phyloP scores from a whole-genome alignment of 352 stramenopile genomes.

The Peronospora destructor region DNA sequence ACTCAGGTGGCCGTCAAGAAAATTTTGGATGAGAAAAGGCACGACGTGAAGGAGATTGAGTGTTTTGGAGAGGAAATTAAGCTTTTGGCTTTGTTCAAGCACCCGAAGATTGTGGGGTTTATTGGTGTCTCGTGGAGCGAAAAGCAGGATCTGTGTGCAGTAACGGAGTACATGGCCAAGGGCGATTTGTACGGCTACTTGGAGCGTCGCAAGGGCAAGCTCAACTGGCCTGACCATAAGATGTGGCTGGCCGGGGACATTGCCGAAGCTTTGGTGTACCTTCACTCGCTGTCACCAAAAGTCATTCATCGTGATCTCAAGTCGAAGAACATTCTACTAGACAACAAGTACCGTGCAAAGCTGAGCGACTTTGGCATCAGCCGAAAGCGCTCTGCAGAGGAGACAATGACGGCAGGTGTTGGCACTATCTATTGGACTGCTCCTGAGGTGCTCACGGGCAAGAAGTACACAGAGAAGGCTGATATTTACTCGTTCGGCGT shows the following conservation, averaged over 20 bases:
- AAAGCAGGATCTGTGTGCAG: conserved; percentile 39
- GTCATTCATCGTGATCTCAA: conserved; percentile 84
- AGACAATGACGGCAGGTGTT: conserved; percentile 76
- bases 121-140: conserved; percentile 45
- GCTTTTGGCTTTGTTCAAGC: conserved; percentile 41
- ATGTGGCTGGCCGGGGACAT: conserved; percentile 48
- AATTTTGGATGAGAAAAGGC: conserved; percentile 71
- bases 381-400: conserved; percentile 56
- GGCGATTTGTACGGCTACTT: conserved; percentile 41
- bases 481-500: conserved; percentile 84
- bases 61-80: conserved; percentile 52
- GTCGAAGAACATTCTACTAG: conserved; percentile 61
- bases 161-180: conserved; percentile 50
- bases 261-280: conserved; percentile 66
- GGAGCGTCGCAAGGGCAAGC: conserved; percentile 15
- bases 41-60: conserved; percentile 79
- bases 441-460: conserved; percentile 67
- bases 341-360: conserved; percentile 44
- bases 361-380: conserved; percentile 73
- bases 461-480: conserved; percentile 74
- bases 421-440: conserved; percentile 82
- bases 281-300: conserved; percentile 75
- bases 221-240: conserved; percentile 33
- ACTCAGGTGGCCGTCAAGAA: conserved; percentile 77
- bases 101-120: conserved; percentile 48